Conservation (phyloP, 2,329 filamentous ascomycete species). For the Stachybotrys chlorohalonatus region DNA sequence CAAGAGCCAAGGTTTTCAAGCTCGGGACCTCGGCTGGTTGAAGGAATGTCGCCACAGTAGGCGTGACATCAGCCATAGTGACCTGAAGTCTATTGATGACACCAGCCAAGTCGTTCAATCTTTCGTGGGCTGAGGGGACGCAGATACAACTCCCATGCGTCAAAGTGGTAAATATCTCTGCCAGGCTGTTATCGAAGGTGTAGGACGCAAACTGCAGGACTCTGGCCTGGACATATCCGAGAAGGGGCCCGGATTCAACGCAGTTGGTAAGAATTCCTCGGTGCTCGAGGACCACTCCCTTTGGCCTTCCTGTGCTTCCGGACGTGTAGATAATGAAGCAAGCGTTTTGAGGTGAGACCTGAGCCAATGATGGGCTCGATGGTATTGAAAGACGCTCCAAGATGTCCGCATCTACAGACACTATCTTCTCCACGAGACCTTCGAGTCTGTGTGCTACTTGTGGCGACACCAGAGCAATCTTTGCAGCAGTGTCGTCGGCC, state of each 20-base stretch:
- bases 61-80: slow-evolving; percentile 6
- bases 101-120: slow-evolving; percentile 8
- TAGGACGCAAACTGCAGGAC: slow-evolving; percentile 7
- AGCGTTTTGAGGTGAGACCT: not conserved
- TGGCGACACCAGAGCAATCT: slow-evolving; percentile 7
- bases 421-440: not conserved
- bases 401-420: slow-evolving; percentile 5
- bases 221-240: slow-evolving; percentile 2
- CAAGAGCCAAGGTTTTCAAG: slow-evolving; percentile 3
- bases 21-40: slow-evolving; percentile 3
- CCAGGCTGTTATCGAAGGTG: slow-evolving; percentile 8
- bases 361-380: not conserved
- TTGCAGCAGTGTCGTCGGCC: slow-evolving; percentile 4
- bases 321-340: slow-evolving; percentile 41
- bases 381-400: not conserved
- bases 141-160: slow-evolving; percentile 2
- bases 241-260: not conserved
- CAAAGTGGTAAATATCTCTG: slow-evolving; percentile 7
- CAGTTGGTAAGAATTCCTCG: slow-evolving; percentile 3
- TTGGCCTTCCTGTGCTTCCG: slow-evolving; percentile 48
- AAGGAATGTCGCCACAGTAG: slow-evolving; percentile 6
- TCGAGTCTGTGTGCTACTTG: slow-evolving; percentile 1
- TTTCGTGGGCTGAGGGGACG: slow-evolving; percentile 4
- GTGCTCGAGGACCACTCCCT: slow-evolving; percentile 31
- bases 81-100: slow-evolving; percentile 6